Conservation (phyloP, 129 eudicot species). For the Deinandra increscens region DNA sequence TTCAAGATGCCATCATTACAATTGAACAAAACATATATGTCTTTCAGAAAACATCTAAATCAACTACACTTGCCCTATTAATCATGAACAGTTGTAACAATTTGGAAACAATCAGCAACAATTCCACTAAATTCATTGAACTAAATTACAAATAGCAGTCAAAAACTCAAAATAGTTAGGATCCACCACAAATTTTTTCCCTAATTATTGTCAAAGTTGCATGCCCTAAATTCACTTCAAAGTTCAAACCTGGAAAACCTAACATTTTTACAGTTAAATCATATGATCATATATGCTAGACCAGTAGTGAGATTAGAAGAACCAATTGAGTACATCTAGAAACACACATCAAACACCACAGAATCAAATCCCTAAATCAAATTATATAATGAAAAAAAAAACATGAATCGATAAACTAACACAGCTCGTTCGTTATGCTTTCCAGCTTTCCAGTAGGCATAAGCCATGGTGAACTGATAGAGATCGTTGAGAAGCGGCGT, state of each 20-base stretch:
- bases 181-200: background rate
- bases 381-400: background rate
- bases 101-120: background rate
- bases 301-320: background rate
- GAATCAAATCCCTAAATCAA: background rate
- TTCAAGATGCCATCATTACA: background rate
- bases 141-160: background rate
- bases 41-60: background rate
- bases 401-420: constrained; percentile 36
- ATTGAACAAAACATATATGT: background rate
- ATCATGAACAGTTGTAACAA: background rate
- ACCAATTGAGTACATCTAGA: constrained; percentile 22
- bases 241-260: background rate
- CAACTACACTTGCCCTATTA: background rate
- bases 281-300: background rate
- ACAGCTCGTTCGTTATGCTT: constrained; percentile 92
- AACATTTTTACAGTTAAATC: background rate
- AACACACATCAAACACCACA: background rate
- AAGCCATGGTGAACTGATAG: constrained; percentile 97
- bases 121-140: no score
- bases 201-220: background rate
- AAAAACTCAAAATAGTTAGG: background rate
- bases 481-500: constrained; percentile 86
- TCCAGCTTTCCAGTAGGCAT: constrained; percentile 98
- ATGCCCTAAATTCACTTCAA: constrained; percentile 12